phyloP scores from a whole-genome alignment of 352 stramenopile genomes.

The Aphanomyces invadans region DNA sequence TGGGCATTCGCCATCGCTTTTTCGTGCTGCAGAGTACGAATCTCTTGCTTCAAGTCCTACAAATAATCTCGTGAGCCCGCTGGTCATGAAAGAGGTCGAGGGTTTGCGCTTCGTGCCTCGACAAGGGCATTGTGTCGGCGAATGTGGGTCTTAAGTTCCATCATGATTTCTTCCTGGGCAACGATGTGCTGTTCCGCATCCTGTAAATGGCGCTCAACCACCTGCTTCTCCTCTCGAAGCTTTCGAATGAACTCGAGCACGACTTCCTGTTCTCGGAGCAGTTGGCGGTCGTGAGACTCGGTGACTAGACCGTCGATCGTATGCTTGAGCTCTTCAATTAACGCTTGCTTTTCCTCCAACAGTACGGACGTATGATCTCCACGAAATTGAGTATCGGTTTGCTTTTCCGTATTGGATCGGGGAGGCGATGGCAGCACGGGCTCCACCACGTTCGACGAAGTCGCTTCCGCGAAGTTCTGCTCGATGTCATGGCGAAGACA shows the following conservation, averaged over 20 bases:
- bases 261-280: conserved; percentile 67
- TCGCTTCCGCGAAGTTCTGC: neutral
- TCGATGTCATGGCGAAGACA: neutral
- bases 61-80: no score
- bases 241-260: conserved; percentile 83
- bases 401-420: no score
- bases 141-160: conserved; percentile 68
- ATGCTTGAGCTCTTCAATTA: conserved; percentile 69
- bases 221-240: conserved; percentile 62
- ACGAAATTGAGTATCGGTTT: no score
- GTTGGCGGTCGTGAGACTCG: conserved; percentile 64
- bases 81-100: no score
- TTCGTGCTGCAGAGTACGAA: neutral
- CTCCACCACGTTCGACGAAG: neutral
- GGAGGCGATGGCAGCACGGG: neutral
- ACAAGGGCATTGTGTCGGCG: conserved; percentile 34
- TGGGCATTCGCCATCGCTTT: neutral
- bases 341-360: conserved; percentile 75
- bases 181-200: conserved; percentile 72
- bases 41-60: neutral
- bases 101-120: no score
- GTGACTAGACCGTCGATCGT: conserved; percentile 71
- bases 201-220: conserved; percentile 56
- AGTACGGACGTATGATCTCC: conserved; percentile 29
- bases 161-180: conserved; percentile 64